Percentiles rank a stretch among this genome's conserved stretches.
These are phyloP conservation scores for Amanita subjunquillea DNA, from an alignment of 768 basidiomycete genomes.

Conservation along the genomic window DNA sequence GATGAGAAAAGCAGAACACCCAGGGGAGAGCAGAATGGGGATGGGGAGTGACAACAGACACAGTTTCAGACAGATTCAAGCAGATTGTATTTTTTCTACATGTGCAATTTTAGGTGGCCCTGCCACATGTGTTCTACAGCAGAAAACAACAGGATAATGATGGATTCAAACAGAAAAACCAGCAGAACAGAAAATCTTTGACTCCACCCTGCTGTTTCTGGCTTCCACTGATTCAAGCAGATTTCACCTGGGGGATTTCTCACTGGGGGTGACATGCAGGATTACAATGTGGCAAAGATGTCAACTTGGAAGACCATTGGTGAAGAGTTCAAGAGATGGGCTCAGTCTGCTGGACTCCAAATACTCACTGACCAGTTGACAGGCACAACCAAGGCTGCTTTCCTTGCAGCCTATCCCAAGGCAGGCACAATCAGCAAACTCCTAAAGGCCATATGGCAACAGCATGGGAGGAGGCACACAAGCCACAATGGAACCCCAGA, in stretches of 20 bases:
- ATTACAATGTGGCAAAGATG: too few relatives aligned
- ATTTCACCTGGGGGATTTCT: neutral
- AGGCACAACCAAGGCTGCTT: too few relatives aligned
- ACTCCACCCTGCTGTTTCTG: neutral
- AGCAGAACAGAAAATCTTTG: neutral
- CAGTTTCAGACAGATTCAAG: constrained; percentile 1
- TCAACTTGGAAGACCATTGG: too few relatives aligned
- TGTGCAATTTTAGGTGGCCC: neutral
- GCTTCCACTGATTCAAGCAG: neutral
- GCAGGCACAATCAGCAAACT: too few relatives aligned
- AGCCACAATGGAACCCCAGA: too few relatives aligned
- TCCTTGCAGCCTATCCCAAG: too few relatives aligned
- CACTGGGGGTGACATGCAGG: too few relatives aligned
- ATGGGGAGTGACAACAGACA: neutral
- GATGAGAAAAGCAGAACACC: neutral
- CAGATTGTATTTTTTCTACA: neutral
- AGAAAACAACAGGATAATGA: constrained; percentile 1
- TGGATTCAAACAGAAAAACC: neutral
- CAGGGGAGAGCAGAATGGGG: neutral
- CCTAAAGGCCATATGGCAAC: too few relatives aligned
- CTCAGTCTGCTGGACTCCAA: too few relatives aligned
- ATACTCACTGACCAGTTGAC: too few relatives aligned
- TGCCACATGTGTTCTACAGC: constrained; percentile 2
- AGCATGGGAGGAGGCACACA: too few relatives aligned
- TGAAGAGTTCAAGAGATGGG: too few relatives aligned